Percentiles rank a stretch among this genome's conserved stretches.
Evolutionary conservation across 768 basidiomycete species (phyloP).

Genomic region (Boletus tylopilopsis): DNA sequence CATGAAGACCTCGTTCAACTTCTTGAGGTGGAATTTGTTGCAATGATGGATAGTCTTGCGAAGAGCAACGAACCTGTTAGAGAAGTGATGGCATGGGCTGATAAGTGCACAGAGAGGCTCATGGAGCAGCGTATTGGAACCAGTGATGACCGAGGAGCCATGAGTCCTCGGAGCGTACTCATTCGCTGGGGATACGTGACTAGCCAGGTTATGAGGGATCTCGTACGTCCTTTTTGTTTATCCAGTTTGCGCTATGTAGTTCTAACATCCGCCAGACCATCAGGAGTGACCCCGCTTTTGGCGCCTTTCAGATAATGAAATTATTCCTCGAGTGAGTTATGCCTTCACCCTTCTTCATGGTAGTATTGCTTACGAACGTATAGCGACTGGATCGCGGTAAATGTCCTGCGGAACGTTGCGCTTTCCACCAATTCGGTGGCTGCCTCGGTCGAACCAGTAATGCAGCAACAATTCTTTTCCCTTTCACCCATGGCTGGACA

Average conservation of each 20-base stretch:
- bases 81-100: conserved; percentile 89
- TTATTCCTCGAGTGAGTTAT: conserved; percentile 79
- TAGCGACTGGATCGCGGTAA: conserved; percentile 91
- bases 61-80: conserved; percentile 78
- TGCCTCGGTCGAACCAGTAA: conserved; percentile 86
- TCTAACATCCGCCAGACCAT: conserved; percentile 59
- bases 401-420: conserved; percentile 82
- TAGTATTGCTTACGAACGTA: conserved; percentile 15
- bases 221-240: conserved; percentile 47
- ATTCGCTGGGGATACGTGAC: conserved; percentile 94
- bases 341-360: neutral
- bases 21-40: conserved; percentile 79
- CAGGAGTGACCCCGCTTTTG: conserved; percentile 88
- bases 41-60: conserved; percentile 64
- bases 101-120: conserved; percentile 81
- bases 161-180: conserved; percentile 84
- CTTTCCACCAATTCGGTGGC: conserved; percentile 89
- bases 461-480: conserved; percentile 86
- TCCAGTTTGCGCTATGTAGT: neutral
- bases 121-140: conserved; percentile 66
- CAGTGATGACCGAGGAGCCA: conserved; percentile 68
- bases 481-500: conserved; percentile 89
- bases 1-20: conserved; percentile 86
- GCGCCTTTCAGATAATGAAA: conserved; percentile 89
- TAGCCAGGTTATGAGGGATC: conserved; percentile 88